Conservation (phyloP, 1,284 basidiomycete genomes). For the Malassezia arunalokei region DNA sequence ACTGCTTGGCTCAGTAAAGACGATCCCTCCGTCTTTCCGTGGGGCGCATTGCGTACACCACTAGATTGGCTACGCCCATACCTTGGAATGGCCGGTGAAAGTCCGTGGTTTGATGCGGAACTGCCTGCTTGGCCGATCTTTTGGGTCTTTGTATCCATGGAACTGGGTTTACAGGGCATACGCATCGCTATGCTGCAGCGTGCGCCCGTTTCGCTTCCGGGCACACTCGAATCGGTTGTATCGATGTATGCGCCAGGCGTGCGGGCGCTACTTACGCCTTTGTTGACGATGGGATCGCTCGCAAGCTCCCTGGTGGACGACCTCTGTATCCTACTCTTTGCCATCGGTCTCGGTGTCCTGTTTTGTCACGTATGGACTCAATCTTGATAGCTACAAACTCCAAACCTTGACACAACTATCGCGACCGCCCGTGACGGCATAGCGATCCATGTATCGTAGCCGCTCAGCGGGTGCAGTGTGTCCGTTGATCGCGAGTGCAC, state of each 20-base stretch:
- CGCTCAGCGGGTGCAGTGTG: slow-evolving; percentile 81
- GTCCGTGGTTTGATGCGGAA: background rate
- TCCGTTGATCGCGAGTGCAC: slow-evolving; percentile 71
- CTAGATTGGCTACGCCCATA: slow-evolving; percentile 6
- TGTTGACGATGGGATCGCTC: background rate
- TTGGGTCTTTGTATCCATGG: slow-evolving; percentile 39
- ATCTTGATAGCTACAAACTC: slow-evolving; percentile 57
- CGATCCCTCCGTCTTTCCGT: slow-evolving; percentile 11
- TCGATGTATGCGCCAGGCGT: slow-evolving; percentile 7
- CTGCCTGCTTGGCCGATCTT: slow-evolving; percentile 28
- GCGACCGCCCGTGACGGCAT: slow-evolving; percentile 76
- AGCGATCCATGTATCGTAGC: slow-evolving; percentile 89
- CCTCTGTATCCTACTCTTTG: slow-evolving; percentile 13
- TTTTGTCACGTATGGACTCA: slow-evolving; percentile 8
- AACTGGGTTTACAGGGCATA: slow-evolving; percentile 27
- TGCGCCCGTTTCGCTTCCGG: slow-evolving; percentile 9
- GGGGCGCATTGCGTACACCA: slow-evolving; percentile 11
- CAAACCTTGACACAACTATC: slow-evolving; percentile 86
- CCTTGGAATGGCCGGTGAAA: background rate
- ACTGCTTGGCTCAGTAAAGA: slow-evolving; percentile 14
- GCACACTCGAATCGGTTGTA: background rate
- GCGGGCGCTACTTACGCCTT: background rate
- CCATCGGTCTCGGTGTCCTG: slow-evolving; percentile 10
- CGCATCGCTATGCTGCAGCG: slow-evolving; percentile 24
- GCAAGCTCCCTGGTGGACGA: slow-evolving; percentile 7